Evolutionary conservation across 139 green algal genomes (phyloP).

Genomic region (Chara braunii): DNA sequence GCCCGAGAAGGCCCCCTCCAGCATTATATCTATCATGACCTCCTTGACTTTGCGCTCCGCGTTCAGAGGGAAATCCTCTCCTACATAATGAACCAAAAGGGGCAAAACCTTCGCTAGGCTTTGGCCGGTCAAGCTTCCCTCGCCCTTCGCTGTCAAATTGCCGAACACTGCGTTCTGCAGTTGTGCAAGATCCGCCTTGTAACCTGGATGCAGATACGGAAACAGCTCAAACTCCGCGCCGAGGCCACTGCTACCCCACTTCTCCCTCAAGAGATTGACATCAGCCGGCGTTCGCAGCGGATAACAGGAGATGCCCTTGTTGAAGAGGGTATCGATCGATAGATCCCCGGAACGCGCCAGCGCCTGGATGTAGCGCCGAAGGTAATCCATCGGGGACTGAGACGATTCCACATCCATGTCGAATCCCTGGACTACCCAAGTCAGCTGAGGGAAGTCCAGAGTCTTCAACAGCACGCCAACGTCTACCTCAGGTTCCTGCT

Average conservation of each 20-base stretch:
- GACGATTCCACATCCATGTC: slow-evolving; percentile 5
- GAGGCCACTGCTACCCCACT: slow-evolving; percentile 1
- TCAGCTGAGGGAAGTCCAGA: slow-evolving; percentile 20
- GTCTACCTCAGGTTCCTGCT: not conserved
- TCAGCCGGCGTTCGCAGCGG: slow-evolving; percentile 14
- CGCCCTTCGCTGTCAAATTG: not conserved
- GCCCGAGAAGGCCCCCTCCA: not conserved
- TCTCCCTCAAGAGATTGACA: slow-evolving; percentile 2
- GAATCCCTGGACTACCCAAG: slow-evolving; percentile 28
- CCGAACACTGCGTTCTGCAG: not conserved
- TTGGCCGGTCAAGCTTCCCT: not conserved
- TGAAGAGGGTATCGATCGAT: slow-evolving; percentile 20
- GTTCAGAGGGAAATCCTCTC: slow-evolving; percentile 15
- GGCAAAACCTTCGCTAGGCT: not conserved
- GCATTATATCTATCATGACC: slow-evolving; percentile 13
- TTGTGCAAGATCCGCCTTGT: slow-evolving; percentile 8
- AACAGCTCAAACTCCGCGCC: slow-evolving; percentile 16
- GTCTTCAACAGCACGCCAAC: slow-evolving; percentile 14
- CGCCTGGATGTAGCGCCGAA: slow-evolving; percentile 14
- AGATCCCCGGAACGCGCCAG: not conserved
- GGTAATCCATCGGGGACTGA: slow-evolving; percentile 5
- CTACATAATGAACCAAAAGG: slow-evolving; percentile 12
- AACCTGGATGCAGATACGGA: slow-evolving; percentile 3
- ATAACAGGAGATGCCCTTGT: slow-evolving; percentile 5
- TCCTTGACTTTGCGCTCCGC: slow-evolving; percentile 9